These are phyloP conservation scores for Hypericum androsaemum DNA, from an alignment of 345 rosid genomes.

Conservation along the genomic window DNA sequence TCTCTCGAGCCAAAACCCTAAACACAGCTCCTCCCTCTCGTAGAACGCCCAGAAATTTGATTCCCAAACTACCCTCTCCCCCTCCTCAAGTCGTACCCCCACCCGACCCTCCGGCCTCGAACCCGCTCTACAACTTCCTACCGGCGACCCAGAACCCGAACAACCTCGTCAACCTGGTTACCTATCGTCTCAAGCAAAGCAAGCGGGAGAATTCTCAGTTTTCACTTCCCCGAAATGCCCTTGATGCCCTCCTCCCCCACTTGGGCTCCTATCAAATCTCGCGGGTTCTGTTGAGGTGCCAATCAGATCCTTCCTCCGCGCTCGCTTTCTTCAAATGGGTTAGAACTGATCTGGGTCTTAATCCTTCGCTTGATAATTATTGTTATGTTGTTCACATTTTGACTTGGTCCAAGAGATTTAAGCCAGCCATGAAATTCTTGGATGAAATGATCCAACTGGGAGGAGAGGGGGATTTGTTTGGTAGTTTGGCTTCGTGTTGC, in stretches of 20 bases:
- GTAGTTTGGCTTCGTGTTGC: constrained; percentile 33
- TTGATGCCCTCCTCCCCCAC: constrained; percentile 33
- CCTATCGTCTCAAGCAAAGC: constrained; percentile 37
- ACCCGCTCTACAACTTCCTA: constrained; percentile 47
- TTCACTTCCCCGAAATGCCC: constrained; percentile 15
- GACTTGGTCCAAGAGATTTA: constrained; percentile 40
- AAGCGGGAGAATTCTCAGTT: constrained; percentile 8
- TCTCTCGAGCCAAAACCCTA: constrained; percentile 13
- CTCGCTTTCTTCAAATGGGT: constrained; percentile 58
- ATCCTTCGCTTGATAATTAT: constrained; percentile 35
- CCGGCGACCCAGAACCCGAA: constrained; percentile 55
- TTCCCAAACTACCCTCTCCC: constrained; percentile 5
- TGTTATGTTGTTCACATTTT: constrained; percentile 50
- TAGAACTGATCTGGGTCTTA: constrained; percentile 35
- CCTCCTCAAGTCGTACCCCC: constrained; percentile 2
- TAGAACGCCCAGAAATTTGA: constrained; percentile 11
- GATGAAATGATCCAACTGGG: constrained; percentile 29
- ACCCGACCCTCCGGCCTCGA: constrained; percentile 12
- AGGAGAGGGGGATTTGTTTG: constrained; percentile 30
- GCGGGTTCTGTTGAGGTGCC: constrained; percentile 58
- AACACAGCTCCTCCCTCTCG: not conserved
- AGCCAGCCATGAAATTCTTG: constrained; percentile 41
- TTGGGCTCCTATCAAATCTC: constrained; percentile 45
- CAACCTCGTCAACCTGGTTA: constrained; percentile 44
- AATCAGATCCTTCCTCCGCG: constrained; percentile 48